Conservation (phyloP, 805 yeast species). For the Suhomyces faveliae region DNA sequence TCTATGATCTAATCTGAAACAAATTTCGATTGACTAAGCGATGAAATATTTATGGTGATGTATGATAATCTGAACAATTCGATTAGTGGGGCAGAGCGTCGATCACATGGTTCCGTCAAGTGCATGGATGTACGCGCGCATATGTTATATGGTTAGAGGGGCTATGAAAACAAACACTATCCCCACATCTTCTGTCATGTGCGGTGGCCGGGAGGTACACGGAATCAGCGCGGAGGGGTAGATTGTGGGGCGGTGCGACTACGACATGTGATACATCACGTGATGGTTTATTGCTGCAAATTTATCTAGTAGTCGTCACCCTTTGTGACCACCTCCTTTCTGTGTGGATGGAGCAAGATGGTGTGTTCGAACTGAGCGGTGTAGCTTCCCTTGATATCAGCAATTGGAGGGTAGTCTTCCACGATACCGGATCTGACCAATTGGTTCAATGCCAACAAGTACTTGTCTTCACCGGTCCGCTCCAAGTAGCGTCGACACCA, state of each 20-base stretch:
- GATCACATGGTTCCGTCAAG: slow-evolving; percentile 1
- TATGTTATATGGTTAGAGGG: not conserved
- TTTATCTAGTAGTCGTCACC: slow-evolving; percentile 79
- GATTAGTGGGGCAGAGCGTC: no score
- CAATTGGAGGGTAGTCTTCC: slow-evolving; percentile 90
- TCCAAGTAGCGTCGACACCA: slow-evolving; percentile 96
- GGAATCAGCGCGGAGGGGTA: not conserved
- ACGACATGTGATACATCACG: not conserved
- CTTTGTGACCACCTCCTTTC: slow-evolving; percentile 90
- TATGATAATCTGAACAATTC: no score
- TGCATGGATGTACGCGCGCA: not conserved
- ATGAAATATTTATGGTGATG: no score
- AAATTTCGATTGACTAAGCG: no score
- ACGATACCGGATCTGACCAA: slow-evolving; percentile 85
- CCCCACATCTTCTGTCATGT: not conserved
- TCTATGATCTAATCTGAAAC: no score
- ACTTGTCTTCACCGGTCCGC: slow-evolving; percentile 87
- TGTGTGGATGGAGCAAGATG: slow-evolving; percentile 80
- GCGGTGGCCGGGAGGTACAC: not conserved
- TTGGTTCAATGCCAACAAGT: slow-evolving; percentile 79
- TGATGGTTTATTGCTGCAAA: not conserved
- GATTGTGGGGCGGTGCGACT: not conserved
- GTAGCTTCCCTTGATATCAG: slow-evolving; percentile 78
- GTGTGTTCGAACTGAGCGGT: slow-evolving; percentile 99
- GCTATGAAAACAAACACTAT: not conserved